Conservation (phyloP, 139 green algal genomes). For the Limnomonas spitsbergensis region DNA sequence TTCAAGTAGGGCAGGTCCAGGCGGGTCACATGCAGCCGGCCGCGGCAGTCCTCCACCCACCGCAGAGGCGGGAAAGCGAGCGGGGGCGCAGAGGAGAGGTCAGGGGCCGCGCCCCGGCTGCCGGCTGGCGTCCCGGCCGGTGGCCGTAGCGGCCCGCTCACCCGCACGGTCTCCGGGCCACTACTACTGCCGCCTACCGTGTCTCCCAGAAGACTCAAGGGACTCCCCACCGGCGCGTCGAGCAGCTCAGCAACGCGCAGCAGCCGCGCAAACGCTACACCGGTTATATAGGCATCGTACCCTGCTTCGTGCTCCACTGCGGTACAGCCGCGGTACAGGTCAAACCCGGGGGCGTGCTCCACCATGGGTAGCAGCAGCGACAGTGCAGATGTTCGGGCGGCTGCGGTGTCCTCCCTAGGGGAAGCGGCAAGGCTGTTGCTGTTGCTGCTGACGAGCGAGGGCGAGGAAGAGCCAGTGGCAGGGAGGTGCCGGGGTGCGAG, state of each 20-base stretch:
- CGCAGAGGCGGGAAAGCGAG: conserved; percentile 3
- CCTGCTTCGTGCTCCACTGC: conserved; percentile 69
- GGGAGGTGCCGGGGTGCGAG: background rate
- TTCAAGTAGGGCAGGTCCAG: conserved; percentile 25
- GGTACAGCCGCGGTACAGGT: conserved; percentile 1
- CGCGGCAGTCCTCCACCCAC: conserved; percentile 6
- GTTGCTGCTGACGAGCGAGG: background rate
- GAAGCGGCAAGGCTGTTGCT: too few relatives aligned
- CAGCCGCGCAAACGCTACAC: conserved; percentile 39
- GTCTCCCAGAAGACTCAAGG: background rate
- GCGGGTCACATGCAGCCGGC: conserved; percentile 12
- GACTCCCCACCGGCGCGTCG: background rate
- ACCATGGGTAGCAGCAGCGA: conserved; percentile 14
- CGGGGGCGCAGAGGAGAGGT: background rate
- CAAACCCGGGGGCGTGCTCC: conserved; percentile 26
- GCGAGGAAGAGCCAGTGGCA: background rate
- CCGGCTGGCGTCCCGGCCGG: background rate
- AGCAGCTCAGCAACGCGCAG: conserved; percentile 32
- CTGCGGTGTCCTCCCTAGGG: too few relatives aligned
- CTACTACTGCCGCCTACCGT: background rate
- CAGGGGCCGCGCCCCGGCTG: background rate
- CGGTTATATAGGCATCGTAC: conserved; percentile 81
- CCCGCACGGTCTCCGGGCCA: background rate
- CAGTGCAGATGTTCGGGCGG: too few relatives aligned
- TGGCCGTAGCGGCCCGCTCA: background rate